These are phyloP conservation scores for Xylariomycetidae sp. DNA, from an alignment of 2,329 filamentous ascomycete species.

Conservation along the genomic window DNA sequence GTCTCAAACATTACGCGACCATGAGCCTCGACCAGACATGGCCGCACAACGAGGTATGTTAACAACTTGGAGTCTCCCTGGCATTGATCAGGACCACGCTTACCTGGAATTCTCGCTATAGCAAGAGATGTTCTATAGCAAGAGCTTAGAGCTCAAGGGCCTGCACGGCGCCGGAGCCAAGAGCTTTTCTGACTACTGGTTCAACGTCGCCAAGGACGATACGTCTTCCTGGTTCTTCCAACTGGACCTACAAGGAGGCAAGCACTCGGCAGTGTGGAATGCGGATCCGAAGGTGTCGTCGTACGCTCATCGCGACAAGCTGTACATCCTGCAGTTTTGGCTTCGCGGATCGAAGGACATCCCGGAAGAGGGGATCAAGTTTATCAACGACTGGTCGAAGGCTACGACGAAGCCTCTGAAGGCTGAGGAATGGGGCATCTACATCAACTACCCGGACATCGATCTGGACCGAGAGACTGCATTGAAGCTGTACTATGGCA, in stretches of 20 bases:
- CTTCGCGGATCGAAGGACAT: slow-evolving; percentile 31
- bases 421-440: slow-evolving; percentile 28
- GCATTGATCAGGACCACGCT: neutral
- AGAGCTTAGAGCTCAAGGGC: slow-evolving; percentile 33
- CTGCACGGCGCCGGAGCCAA: slow-evolving; percentile 29
- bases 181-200: slow-evolving; percentile 35
- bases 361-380: slow-evolving; percentile 17
- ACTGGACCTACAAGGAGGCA: slow-evolving; percentile 36
- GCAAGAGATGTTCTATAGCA: slow-evolving; percentile 38
- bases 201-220: slow-evolving; percentile 28
- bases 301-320: slow-evolving; percentile 38
- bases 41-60: slow-evolving; percentile 24
- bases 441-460: slow-evolving; percentile 49
- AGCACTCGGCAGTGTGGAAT: slow-evolving; percentile 30
- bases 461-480: slow-evolving; percentile 39
- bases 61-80: too few species aligned
- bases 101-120: too few species aligned
- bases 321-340: slow-evolving; percentile 44
- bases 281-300: slow-evolving; percentile 25
- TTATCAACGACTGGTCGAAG: slow-evolving; percentile 23
- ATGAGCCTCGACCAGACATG: slow-evolving; percentile 24
- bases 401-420: slow-evolving; percentile 16
- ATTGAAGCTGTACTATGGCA: slow-evolving; percentile 42
- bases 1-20: slow-evolving; percentile 26
- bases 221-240: slow-evolving; percentile 35